Conservation (phyloP, 75 land plant genomes). For the Picea sitchensis region DNA sequence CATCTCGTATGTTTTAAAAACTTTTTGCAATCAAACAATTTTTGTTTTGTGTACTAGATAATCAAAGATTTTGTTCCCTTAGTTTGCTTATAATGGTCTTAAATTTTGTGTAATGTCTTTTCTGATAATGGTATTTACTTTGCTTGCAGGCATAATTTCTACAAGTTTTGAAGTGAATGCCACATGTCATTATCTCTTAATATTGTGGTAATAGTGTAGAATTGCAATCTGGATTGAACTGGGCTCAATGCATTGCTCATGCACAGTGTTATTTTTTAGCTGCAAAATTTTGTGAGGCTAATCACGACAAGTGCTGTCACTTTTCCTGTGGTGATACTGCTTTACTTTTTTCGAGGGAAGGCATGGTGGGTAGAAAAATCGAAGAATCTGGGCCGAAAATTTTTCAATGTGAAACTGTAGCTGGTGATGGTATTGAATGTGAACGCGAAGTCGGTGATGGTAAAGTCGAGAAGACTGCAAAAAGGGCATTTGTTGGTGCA, state of each 20-base stretch:
- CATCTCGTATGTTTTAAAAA: too few species aligned
- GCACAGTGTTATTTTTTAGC: not conserved
- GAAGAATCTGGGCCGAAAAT: not conserved
- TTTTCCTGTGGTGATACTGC: not conserved
- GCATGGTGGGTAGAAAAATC: conserved; percentile 3
- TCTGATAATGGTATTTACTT: not conserved
- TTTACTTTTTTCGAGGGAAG: not conserved
- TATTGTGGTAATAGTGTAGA: conserved; percentile 4
- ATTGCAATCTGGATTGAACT: not conserved
- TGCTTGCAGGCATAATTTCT: not conserved
- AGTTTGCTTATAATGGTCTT: not conserved
- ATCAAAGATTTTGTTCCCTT: not conserved
- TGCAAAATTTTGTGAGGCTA: not conserved
- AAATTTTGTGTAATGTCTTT: not conserved
- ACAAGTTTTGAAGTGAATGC: conserved; percentile 1
- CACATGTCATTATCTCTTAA: not conserved
- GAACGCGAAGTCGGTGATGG: conserved; percentile 8
- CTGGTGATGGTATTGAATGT: not conserved
- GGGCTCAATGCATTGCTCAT: not conserved
- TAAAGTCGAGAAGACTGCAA: conserved; percentile 20
- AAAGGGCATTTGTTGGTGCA: conserved; percentile 49
- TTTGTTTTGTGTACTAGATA: too few species aligned
- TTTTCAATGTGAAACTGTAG: not conserved
- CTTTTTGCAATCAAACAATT: too few species aligned
- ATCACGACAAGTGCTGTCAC: too few species aligned